Evolutionary conservation across 2,329 filamentous ascomycete species (phyloP).

Genomic region (Karstenula rhodostoma): DNA sequence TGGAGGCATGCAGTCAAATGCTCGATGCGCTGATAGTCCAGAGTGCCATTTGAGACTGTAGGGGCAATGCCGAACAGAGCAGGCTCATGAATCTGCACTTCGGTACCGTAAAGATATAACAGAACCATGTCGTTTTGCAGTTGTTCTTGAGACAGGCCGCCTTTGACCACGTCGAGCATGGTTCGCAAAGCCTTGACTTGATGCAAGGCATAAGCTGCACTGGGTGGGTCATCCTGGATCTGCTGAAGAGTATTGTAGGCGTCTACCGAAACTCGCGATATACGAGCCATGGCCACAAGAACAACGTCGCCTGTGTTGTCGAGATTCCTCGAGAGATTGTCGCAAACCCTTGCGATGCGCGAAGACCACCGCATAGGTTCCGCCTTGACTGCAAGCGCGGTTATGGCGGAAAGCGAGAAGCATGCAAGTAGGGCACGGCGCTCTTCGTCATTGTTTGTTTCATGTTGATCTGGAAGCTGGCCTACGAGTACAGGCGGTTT

Average conservation of each 20-base stretch:
- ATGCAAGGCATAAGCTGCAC: conserved; percentile 5
- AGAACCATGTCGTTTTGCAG: conserved; percentile 12
- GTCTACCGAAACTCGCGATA: conserved; percentile 30
- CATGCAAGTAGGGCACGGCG: conserved; percentile 58
- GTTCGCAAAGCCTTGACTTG: conserved; percentile 15
- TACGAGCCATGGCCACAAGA: conserved; percentile 54
- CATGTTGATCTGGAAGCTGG: conserved; percentile 28
- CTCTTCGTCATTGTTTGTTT: conserved; percentile 56
- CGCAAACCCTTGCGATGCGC: conserved; percentile 65
- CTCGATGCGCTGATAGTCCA: conserved; percentile 20
- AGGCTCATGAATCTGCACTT: conserved; percentile 20
- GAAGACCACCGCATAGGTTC: conserved; percentile 61
- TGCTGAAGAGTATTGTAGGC: conserved; percentile 25
- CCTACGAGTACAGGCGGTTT: conserved; percentile 16
- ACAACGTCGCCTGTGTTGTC: conserved; percentile 61
- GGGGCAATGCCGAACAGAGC: conserved; percentile 8
- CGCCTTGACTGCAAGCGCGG: conserved; percentile 8
- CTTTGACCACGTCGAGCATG: conserved; percentile 15
- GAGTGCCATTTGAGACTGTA: neutral
- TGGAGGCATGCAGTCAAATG: conserved; percentile 21
- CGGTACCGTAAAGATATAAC: conserved; percentile 1
- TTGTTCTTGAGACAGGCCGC: conserved; percentile 5
- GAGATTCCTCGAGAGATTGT: conserved; percentile 55
- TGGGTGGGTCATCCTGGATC: conserved; percentile 20
- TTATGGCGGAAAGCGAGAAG: conserved; percentile 53